Evolutionary conservation across 2,329 filamentous ascomycete species (phyloP), one percentile per base, ranked within the genome.

Genomic region (Aspergillus amoenus): DNA sequence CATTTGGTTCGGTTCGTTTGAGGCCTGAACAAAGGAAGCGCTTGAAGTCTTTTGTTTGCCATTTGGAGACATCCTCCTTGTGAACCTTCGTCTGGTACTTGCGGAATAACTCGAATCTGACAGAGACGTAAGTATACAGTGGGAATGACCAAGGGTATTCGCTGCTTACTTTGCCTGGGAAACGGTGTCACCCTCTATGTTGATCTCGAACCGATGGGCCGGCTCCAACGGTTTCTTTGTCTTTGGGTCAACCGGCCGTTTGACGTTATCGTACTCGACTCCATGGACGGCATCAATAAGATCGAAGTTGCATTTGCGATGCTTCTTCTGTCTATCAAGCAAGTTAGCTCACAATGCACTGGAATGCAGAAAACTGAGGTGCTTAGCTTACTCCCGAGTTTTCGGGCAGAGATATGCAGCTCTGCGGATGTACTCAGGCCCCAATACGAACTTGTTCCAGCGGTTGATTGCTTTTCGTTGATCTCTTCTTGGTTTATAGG

Each of bases 201-300:
- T 76, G 44, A 81, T 73, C 62, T 81, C 77, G 52, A 81, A 80
- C 39, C 71, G 75, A 66, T 81, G 78, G 5, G 78, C 78, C 34
- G 79, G 79, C 63, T 79, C 78, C 32, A 81, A 69, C 0, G 70
- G 67, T n/a, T 66, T 63, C 59, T 78, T 75, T 11, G 76, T 78
- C 50, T 70, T 72, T 13, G 76, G 77, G 56, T 78, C 76, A 41
- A 76, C 66, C 5, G 78, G 78, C 15, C 74, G 72, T 57, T 75
- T 72, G 32, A 81, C 60, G 37, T 73, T 71, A 54, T 61, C 57
- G 55, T 81, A 80, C 66, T 81, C 79, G 5, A 73, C 66, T 56
- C 74, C 73, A 56, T 79, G 77, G 27, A 81, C 73, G 3, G 71
- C 70, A 8, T 70, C 59, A 41, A 68, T 57, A 5, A 80, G 56